Evolutionary conservation across 352 stramenopile species (phyloP).

Genomic region (Pythium brachiatum): DNA sequence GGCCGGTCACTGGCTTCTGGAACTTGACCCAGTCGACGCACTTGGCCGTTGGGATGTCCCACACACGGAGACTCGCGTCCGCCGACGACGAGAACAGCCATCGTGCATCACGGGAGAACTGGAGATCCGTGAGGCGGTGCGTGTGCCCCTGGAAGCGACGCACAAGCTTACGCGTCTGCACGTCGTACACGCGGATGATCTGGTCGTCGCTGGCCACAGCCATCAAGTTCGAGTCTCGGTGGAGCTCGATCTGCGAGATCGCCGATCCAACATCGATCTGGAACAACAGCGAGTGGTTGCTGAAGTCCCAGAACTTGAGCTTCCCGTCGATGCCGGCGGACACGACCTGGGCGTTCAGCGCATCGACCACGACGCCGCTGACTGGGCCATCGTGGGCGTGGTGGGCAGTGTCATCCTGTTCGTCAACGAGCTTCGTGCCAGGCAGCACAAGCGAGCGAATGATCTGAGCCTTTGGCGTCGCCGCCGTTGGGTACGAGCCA

Average conservation of each 20-base stretch:
- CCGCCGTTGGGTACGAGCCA: conserved; percentile 87
- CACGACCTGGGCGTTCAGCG: conserved; percentile 76
- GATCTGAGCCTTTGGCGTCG: conserved; percentile 59
- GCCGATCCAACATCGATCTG: conserved; percentile 75
- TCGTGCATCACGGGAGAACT: conserved; percentile 87
- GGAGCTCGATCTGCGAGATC: conserved; percentile 79
- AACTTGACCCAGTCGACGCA: conserved; percentile 96
- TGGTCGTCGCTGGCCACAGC: conserved; percentile 88
- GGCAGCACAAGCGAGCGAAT: conserved; percentile 67
- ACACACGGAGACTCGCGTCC: conserved; percentile 90
- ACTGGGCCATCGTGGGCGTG: conserved; percentile 77
- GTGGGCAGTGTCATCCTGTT: conserved; percentile 31
- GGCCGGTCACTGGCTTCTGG: conserved; percentile 85
- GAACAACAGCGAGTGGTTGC: conserved; percentile 56
- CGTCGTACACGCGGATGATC: conserved; percentile 84
- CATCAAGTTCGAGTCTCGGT: conserved; percentile 87
- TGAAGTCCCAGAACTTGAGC: conserved; percentile 92
- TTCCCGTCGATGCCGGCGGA: conserved; percentile 85
- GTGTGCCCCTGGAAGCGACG: conserved; percentile 83
- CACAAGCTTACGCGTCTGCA: conserved; percentile 83
- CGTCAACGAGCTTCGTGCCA: conserved; percentile 32
- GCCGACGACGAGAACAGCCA: conserved; percentile 85
- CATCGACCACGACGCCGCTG: conserved; percentile 87
- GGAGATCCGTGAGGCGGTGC: conserved; percentile 86
- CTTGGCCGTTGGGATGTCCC: conserved; percentile 93